A percentile compares a stretch with the other conserved stretches of the same genome.
These are phyloP conservation scores for Ophiocordyceps sinensis DNA, from an alignment of 2,329 filamentous ascomycete genomes.

Conservation along the genomic window DNA sequence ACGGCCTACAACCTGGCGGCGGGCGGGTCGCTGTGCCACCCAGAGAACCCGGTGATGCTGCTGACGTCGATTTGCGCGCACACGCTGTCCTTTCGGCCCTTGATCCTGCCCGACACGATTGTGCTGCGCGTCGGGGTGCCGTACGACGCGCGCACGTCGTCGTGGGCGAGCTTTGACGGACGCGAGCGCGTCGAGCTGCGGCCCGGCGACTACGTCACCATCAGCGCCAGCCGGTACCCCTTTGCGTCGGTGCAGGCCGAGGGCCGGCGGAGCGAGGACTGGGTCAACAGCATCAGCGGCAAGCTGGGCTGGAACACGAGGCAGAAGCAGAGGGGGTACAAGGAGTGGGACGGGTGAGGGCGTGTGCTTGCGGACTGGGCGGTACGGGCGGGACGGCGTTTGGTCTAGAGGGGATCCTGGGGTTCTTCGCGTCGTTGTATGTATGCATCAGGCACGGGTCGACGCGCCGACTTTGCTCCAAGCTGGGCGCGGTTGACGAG, in stretches of 20 bases:
- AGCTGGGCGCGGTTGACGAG: too few species aligned
- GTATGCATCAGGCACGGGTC: too few species aligned
- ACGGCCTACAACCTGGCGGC: conserved; percentile 94
- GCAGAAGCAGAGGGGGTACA: conserved; percentile 56
- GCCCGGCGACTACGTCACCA: conserved; percentile 73
- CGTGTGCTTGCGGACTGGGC: neutral
- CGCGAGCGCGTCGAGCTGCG: conserved; percentile 69
- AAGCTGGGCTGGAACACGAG: conserved; percentile 73
- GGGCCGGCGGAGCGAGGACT: conserved; percentile 58
- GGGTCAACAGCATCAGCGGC: conserved; percentile 66
- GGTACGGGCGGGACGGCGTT: too few species aligned
- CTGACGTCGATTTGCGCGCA: conserved; percentile 91
- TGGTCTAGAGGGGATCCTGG: too few species aligned
- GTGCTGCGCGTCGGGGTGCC: conserved; percentile 89
- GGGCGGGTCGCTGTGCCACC: conserved; percentile 88
- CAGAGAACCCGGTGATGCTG: conserved; percentile 91
- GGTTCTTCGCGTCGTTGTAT: too few species aligned
- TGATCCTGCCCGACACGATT: conserved; percentile 91
- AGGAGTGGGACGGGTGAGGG: conserved; percentile 23
- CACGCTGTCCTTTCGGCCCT: conserved; percentile 88
- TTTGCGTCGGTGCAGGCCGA: conserved; percentile 64
- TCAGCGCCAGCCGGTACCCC: conserved; percentile 66
- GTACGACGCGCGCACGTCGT: conserved; percentile 75
- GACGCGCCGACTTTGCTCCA: too few species aligned
- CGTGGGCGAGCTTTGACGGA: conserved; percentile 97